Percentiles rank a stretch among this genome's conserved stretches.
Conservation (phyloP, 768 basidiomycete species). For the Porphyrellus cyaneotinctus region DNA sequence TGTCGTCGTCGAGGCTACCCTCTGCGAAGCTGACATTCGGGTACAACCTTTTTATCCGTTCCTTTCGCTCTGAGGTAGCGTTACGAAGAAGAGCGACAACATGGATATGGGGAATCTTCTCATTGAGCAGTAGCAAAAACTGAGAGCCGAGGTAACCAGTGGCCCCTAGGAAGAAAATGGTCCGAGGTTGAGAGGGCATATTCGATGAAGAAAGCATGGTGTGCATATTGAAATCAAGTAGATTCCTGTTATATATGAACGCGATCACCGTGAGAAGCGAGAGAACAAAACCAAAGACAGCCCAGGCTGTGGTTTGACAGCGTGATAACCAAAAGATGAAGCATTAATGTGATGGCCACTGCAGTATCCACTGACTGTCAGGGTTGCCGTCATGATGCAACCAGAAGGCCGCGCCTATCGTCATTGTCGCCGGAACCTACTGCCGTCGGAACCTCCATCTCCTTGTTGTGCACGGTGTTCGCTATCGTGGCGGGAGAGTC, state of each 20-base stretch:
- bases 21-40: conserved; percentile 34
- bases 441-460: not conserved
- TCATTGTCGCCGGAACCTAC: not conserved
- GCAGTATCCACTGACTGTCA: not conserved
- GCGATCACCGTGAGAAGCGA: not conserved
- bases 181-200: conserved; percentile 14
- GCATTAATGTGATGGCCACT: not conserved
- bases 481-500: not conserved
- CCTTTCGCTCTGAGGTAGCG: conserved; percentile 28
- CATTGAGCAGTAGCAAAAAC: conserved; percentile 33
- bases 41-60: conserved; percentile 32
- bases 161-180: conserved; percentile 41
- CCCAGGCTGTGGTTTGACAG: not conserved
- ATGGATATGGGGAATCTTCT: conserved; percentile 31
- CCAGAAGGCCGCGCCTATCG: not conserved
- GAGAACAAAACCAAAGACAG: not conserved
- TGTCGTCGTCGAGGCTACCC: conserved; percentile 36
- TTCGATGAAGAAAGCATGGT: not conserved
- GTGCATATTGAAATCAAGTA: not conserved
- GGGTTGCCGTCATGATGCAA: conserved; percentile 1
- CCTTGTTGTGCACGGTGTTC: not conserved
- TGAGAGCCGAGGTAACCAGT: conserved; percentile 44
- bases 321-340: conserved; percentile 3
- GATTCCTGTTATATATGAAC: not conserved
- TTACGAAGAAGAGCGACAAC: conserved; percentile 38